A percentile compares a stretch with the other conserved stretches of the same genome.
These are phyloP conservation scores for Pseudogymnoascus verrucosus DNA, from an alignment of 2,329 filamentous ascomycete genomes.

Conservation along the genomic window DNA sequence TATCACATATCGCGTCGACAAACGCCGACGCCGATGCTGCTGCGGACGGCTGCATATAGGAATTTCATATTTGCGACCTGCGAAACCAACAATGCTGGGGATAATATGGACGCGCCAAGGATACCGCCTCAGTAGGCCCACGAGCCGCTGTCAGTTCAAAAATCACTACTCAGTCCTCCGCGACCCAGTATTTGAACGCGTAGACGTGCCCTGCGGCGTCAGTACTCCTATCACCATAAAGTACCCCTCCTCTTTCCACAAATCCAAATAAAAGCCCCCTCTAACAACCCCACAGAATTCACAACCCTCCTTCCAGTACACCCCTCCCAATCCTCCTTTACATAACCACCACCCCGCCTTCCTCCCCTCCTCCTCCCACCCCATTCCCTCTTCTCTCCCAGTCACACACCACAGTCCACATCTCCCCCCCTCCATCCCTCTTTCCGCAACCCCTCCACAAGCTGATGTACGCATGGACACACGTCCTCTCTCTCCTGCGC, in stretches of 20 bases:
- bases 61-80: background rate
- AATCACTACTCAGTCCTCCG: background rate
- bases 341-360: background rate
- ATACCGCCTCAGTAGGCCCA: background rate
- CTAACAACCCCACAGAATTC: background rate
- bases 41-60: background rate
- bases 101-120: background rate
- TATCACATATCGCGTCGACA: background rate
- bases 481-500: too few relatives aligned
- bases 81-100: background rate
- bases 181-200: background rate
- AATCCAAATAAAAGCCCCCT: background rate
- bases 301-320: slow-evolving; percentile 15
- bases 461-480: too few relatives aligned
- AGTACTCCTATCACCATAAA: slow-evolving; percentile 28
- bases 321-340: slow-evolving; percentile 35
- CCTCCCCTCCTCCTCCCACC: too few relatives aligned
- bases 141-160: background rate
- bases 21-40: background rate
- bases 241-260: slow-evolving; percentile 21
- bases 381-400: too few relatives aligned
- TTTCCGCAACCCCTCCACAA: too few relatives aligned
- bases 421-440: too few relatives aligned
- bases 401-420: too few relatives aligned
- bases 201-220: background rate